phyloP scores from a whole-genome alignment of 805 yeast species.

The Ogataea methanolica region DNA sequence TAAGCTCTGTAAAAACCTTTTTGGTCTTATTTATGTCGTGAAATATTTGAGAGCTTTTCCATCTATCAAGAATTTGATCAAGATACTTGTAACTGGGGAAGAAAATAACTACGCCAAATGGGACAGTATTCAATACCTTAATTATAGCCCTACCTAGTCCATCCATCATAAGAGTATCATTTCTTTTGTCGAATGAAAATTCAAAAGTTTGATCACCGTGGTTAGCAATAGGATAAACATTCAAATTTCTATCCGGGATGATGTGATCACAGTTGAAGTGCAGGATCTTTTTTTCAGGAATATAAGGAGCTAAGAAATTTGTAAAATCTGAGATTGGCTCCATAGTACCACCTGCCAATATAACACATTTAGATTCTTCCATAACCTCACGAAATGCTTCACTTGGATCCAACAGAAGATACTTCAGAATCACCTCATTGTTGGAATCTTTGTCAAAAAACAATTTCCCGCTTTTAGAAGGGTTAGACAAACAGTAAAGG shows the following conservation, averaged over 20 bases:
- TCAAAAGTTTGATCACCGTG: slow-evolving; percentile 36
- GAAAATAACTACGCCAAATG: slow-evolving; percentile 75
- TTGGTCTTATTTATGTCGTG: slow-evolving; percentile 36
- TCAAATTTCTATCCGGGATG: slow-evolving; percentile 64
- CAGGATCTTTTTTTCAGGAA: slow-evolving; percentile 37
- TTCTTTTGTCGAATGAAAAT: slow-evolving; percentile 67
- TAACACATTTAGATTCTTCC: slow-evolving; percentile 59
- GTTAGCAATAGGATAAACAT: slow-evolving; percentile 48
- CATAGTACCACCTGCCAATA: slow-evolving; percentile 95
- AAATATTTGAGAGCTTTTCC: slow-evolving; percentile 43
- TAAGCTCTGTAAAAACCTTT: slow-evolving; percentile 53
- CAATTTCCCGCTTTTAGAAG: slow-evolving; percentile 70
- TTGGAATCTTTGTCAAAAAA: slow-evolving; percentile 50
- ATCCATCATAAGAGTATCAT: slow-evolving; percentile 38
- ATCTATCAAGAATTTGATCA: slow-evolving; percentile 40
- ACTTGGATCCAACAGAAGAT: slow-evolving; percentile 77
- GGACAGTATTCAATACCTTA: slow-evolving; percentile 41
- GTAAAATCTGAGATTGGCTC: slow-evolving; percentile 76
- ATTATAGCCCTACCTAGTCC: slow-evolving; percentile 48
- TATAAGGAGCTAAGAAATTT: slow-evolving; percentile 59
- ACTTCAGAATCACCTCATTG: slow-evolving; percentile 42
- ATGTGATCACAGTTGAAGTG: slow-evolving; percentile 79
- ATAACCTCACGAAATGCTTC: slow-evolving; percentile 62
- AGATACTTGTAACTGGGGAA: slow-evolving; percentile 82
- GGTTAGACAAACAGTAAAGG: slow-evolving; percentile 60